Conservation (phyloP, 2,329 filamentous ascomycete species). For the Diaporthe citri region DNA sequence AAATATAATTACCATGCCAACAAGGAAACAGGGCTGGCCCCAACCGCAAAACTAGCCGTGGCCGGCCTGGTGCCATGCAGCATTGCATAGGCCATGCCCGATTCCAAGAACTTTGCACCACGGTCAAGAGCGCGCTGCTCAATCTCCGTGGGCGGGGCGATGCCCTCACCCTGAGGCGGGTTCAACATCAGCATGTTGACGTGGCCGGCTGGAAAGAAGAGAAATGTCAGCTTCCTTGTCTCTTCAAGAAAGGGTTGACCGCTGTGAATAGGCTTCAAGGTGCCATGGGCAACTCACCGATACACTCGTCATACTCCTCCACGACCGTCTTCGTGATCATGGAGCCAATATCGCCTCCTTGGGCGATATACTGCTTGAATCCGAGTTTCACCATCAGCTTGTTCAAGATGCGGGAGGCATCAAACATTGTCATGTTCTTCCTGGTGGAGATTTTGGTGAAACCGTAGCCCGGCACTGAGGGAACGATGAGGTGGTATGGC, state of each 20-base stretch:
- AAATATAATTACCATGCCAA: conserved; percentile 59
- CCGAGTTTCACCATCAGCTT: conserved; percentile 66
- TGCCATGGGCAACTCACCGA: conserved; percentile 43
- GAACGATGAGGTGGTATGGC: conserved; percentile 69
- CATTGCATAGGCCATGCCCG: conserved; percentile 62
- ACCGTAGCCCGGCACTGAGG: conserved; percentile 66
- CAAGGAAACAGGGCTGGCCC: conserved; percentile 66
- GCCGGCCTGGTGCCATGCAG: conserved; percentile 67
- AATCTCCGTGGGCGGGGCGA: conserved; percentile 37
- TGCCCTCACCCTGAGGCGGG: conserved; percentile 35
- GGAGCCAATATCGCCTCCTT: conserved; percentile 70
- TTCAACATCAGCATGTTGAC: conserved; percentile 4
- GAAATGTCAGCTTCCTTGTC: not conserved
- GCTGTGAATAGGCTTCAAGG: too few species aligned
- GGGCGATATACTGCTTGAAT: conserved; percentile 65
- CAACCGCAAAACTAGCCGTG: conserved; percentile 68
- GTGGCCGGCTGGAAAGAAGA: not conserved
- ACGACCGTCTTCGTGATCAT: conserved; percentile 58
- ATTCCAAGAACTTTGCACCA: conserved; percentile 52
- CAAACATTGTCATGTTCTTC: conserved; percentile 55
- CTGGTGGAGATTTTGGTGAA: conserved; percentile 60
- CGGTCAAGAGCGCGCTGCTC: conserved; percentile 56
- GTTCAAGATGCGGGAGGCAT: conserved; percentile 60
- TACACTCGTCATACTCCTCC: conserved; percentile 58
- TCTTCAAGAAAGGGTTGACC: not conserved